These are phyloP conservation scores for Blastosporella zonata DNA, from an alignment of 1,284 basidiomycete genomes.

Conservation along the genomic window DNA sequence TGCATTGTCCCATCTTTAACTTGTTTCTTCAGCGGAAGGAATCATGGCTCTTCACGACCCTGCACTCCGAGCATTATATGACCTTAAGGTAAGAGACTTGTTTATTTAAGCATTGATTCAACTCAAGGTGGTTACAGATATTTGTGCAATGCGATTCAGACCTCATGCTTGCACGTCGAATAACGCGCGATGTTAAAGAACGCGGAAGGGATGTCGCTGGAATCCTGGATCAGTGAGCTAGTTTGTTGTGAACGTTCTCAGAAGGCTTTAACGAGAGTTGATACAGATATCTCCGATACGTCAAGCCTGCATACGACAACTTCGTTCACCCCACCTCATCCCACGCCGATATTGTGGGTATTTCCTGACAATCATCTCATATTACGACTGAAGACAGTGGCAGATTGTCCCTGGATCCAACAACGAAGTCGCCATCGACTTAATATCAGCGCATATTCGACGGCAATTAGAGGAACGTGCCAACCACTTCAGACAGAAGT, in stretches of 20 bases:
- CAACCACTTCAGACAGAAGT: slow-evolving; percentile 69
- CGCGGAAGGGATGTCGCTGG: slow-evolving; percentile 85
- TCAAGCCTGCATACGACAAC: slow-evolving; percentile 92
- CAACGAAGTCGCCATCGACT: slow-evolving; percentile 88
- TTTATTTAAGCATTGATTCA: not conserved
- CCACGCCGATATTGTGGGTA: slow-evolving; percentile 82
- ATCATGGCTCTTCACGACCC: slow-evolving; percentile 90
- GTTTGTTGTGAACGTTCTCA: not conserved
- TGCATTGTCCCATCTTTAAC: slow-evolving; percentile 1
- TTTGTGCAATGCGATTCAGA: slow-evolving; percentile 93
- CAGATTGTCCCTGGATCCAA: slow-evolving; percentile 90
- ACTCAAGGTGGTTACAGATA: slow-evolving; percentile 40
- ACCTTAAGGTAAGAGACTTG: slow-evolving; percentile 69
- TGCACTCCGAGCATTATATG: slow-evolving; percentile 77
- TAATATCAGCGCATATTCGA: slow-evolving; percentile 90
- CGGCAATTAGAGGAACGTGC: slow-evolving; percentile 80
- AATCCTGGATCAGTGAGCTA: slow-evolving; percentile 79
- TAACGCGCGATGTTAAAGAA: slow-evolving; percentile 86
- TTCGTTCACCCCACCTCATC: slow-evolving; percentile 89
- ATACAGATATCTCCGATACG: slow-evolving; percentile 80
- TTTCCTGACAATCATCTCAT: not conserved
- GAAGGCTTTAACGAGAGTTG: not conserved
- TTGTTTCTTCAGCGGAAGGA: slow-evolving; percentile 66
- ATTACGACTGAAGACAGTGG: not conserved
- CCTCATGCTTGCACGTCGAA: slow-evolving; percentile 93